A percentile compares a stretch with the other conserved stretches of the same genome.
phyloP scores from a whole-genome alignment of 495 filamentous ascomycete species.

The Xylaria telfairii region DNA sequence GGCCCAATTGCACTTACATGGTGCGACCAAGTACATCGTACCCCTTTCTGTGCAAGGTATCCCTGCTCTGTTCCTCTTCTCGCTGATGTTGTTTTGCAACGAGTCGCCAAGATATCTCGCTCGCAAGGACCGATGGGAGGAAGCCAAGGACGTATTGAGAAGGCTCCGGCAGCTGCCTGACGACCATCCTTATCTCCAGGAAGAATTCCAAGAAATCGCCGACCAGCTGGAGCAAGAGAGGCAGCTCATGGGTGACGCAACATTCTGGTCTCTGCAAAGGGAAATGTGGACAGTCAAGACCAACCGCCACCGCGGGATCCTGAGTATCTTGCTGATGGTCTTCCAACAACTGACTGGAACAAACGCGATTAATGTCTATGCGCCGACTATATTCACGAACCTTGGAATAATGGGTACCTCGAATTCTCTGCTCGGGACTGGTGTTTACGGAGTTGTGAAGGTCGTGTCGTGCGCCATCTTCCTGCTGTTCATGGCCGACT shows the following conservation, averaged over 20 bases:
- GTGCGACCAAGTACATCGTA: constrained; percentile 66
- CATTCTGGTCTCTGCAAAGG: constrained; percentile 67
- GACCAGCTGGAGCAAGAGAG: constrained; percentile 75
- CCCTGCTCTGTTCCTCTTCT: constrained; percentile 64
- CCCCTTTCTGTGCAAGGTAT: constrained; percentile 71
- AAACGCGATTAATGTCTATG: constrained; percentile 72
- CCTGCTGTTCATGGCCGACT: constrained; percentile 74
- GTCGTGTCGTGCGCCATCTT: constrained; percentile 63
- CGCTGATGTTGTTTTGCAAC: constrained; percentile 64
- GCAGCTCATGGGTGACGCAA: constrained; percentile 63
- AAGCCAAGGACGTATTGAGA: constrained; percentile 60
- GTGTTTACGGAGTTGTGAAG: constrained; percentile 69
- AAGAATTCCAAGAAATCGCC: constrained; percentile 70
- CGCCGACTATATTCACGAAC: constrained; percentile 71
- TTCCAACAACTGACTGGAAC: constrained; percentile 76
- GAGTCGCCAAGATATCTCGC: constrained; percentile 77
- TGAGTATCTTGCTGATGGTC: constrained; percentile 68
- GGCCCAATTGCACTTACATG: constrained; percentile 57
- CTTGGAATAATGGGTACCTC: constrained; percentile 60
- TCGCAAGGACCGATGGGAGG: constrained; percentile 72
- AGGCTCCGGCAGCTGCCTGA: constrained; percentile 61
- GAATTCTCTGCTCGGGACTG: constrained; percentile 64
- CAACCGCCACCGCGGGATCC: constrained; percentile 67
- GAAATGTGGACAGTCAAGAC: constrained; percentile 75
- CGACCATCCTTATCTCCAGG: constrained; percentile 67